Base-by-base conservation (phyloP, 2,329 filamentous ascomycete genomes). In the Diplodia intermedia region DNA sequence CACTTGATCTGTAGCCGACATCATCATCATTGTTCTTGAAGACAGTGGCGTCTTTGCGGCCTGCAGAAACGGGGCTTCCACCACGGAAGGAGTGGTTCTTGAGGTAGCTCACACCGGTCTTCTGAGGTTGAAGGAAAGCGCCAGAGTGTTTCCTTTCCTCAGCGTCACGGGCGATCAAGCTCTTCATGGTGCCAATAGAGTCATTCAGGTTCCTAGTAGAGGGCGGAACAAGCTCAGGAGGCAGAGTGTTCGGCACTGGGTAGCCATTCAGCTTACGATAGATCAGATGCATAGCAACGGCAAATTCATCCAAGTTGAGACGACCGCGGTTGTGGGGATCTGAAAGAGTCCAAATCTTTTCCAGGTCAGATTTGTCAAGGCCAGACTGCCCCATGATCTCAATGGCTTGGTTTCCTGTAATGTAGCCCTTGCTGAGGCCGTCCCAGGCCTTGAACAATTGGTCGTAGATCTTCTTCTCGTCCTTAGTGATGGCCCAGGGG, bases 311-410 rank as follows among this genome's bases (percentile, higher is more conserved):
- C 75, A 98, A 88, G 74, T 99, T 94, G 36, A 99, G 86, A 67
- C 94, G 91, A 20, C 95, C 95, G 78, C 95, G 95, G 79, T 99
- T 97, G 71, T 94, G 91, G 38, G 94, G 91, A 77, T 99, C 95
- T 3, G 94, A 91, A 69, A 99, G 83, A 11, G 95, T 98, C 95
- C 95, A 99, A 62, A 98, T 90, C 38, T 91, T 87, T 79, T 98
- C 95, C 47, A 99, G 83, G 73, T 98, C 95, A 31, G 90, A 84
- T 79, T 96, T 96, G 57, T 95, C 92, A 36, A 99, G 83, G 52
- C 95, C 95, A 82, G 94, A 97, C 79, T 99, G 95, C 9, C 94
- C 92, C 79, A 99, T 94, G 69, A 99, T 97, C 80, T 99, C 95
- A 76, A 98, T 95, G 15, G 95, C 94, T 73, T 95, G 93, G 73